phyloP scores from a whole-genome alignment of 2,329 filamentous ascomycete species.

The Colletotrichum tanaceti region DNA sequence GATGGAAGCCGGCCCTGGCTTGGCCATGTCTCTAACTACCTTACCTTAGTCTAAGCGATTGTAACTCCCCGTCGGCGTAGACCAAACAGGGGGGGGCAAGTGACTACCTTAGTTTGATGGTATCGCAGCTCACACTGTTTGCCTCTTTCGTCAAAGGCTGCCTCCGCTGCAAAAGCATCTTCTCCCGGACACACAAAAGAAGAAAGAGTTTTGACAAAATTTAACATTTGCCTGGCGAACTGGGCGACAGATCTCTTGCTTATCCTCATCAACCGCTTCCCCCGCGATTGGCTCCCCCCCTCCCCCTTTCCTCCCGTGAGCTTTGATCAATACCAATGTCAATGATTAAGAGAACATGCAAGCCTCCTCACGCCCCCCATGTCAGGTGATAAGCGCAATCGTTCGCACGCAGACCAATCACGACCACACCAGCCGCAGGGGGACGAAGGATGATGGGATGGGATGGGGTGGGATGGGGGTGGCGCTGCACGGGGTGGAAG shows the following conservation, averaged over 20 bases:
- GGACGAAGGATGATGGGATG: too few relatives aligned
- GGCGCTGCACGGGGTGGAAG: background rate
- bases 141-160: background rate
- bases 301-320: too few relatives aligned
- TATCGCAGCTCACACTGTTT: background rate
- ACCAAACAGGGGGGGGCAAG: background rate
- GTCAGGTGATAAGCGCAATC: slow-evolving; percentile 33
- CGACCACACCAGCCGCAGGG: too few relatives aligned
- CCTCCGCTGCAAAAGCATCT: background rate
- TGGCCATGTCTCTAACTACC: too few relatives aligned
- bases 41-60: background rate
- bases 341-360: slow-evolving; percentile 27
- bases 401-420: slow-evolving; percentile 19
- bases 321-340: slow-evolving; percentile 31
- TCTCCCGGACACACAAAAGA: too few relatives aligned
- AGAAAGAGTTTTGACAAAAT: background rate
- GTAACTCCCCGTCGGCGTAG: background rate
- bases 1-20: background rate
- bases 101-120: background rate
- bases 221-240: too few relatives aligned
- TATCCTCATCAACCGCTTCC: background rate
- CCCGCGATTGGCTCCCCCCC: slow-evolving; percentile 1
- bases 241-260: background rate
- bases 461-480: background rate
- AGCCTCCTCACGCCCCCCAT: background rate